Conservation (phyloP, 352 stramenopile species). For the Pythium coloratum region DNA sequence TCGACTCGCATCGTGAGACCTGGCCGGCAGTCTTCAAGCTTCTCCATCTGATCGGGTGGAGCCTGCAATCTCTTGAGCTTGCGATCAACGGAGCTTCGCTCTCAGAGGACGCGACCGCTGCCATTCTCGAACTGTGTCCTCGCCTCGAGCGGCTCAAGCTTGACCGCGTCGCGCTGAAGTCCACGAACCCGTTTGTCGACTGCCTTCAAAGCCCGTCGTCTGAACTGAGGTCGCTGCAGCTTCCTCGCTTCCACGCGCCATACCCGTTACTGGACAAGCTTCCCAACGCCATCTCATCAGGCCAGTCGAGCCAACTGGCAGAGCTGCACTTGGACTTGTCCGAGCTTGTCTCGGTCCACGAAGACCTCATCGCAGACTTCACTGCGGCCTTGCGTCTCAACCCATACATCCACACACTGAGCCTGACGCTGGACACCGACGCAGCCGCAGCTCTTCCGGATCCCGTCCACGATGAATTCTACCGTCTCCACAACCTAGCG, state of each 20-base stretch:
- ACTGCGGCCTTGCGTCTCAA: constrained; percentile 8
- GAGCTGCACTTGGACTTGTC: constrained; percentile 20
- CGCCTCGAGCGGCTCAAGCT: constrained; percentile 6
- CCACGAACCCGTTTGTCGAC: constrained; percentile 2
- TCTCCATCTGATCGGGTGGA: constrained; percentile 3
- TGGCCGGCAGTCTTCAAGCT: constrained; percentile 6
- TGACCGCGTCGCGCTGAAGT: constrained; percentile 2
- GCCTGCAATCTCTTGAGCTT: constrained; percentile 8
- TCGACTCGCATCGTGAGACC: constrained; percentile 13
- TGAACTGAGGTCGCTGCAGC: neutral
- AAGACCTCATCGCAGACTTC: constrained; percentile 4
- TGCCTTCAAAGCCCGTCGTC: neutral
- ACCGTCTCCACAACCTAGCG: constrained; percentile 12
- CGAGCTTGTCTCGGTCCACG: constrained; percentile 3
- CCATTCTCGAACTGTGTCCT: constrained; percentile 6
- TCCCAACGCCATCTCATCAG: neutral
- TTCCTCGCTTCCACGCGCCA: constrained; percentile 8
- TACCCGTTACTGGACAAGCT: neutral
- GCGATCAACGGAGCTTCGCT: constrained; percentile 10
- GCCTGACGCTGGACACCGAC: constrained; percentile 16
- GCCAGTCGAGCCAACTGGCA: neutral
- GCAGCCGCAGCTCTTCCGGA: constrained; percentile 12
- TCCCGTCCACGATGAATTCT: constrained; percentile 15
- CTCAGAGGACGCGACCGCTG: neutral
- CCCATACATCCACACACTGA: constrained; percentile 1